phyloP scores from a whole-genome alignment of 2,329 filamentous ascomycete genomes.

The Ciborinia camelliae region DNA sequence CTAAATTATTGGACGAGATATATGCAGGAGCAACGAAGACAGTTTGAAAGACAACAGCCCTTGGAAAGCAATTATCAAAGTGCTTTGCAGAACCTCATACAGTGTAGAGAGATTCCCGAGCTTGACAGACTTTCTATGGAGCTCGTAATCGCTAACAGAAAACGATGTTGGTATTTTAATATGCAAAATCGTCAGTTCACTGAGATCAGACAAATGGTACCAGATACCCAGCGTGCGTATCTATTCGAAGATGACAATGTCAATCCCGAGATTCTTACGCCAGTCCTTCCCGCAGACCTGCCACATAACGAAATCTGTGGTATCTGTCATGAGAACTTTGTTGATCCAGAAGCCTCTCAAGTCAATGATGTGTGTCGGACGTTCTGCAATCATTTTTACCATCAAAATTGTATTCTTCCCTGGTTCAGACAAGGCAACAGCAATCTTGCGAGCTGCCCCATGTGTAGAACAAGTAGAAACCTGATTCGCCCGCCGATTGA shows the following conservation, averaged over 20 bases:
- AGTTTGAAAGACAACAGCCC: background rate
- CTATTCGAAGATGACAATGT: background rate
- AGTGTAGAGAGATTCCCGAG: no score
- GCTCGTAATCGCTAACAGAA: no score
- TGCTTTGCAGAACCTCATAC: background rate
- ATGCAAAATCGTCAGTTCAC: background rate
- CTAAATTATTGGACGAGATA: background rate
- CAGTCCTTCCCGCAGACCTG: background rate
- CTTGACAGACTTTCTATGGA: no score
- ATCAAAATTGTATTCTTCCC: background rate
- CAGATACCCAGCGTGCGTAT: background rate
- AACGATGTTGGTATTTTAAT: background rate
- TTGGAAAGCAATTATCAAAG: background rate
- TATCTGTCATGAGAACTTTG: background rate
- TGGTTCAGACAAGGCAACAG: background rate
- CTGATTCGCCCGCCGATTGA: background rate
- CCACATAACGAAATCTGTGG: background rate
- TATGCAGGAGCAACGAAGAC: background rate
- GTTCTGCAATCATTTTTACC: background rate
- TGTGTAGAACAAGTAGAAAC: background rate
- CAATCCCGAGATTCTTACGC: background rate
- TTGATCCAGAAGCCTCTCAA: background rate
- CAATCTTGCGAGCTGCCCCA: background rate
- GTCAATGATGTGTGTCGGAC: background rate
- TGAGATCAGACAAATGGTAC: background rate